Conservation (phyloP, 2,329 filamentous ascomycete species). For the Cordyceps javanica region DNA sequence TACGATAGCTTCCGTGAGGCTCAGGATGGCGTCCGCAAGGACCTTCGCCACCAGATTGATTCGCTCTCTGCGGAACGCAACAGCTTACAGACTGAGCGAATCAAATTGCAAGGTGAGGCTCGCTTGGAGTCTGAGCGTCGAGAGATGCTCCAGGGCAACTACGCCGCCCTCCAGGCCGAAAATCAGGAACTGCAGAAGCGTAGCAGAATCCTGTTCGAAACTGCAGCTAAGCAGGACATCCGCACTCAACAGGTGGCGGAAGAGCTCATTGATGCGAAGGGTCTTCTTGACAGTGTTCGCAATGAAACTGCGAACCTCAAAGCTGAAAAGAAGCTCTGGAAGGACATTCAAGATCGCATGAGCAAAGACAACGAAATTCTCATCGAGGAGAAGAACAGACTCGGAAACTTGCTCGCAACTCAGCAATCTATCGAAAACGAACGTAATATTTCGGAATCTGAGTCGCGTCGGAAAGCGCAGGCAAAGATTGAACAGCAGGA, state of each 20-base stretch:
- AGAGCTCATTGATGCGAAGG: conserved; percentile 81
- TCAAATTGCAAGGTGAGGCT: conserved; percentile 73
- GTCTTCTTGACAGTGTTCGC: conserved; percentile 76
- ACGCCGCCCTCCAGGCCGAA: conserved; percentile 73
- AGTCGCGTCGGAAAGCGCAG: conserved; percentile 75
- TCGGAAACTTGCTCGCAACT: conserved; percentile 76
- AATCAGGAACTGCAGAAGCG: conserved; percentile 83
- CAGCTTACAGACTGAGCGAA: conserved; percentile 73
- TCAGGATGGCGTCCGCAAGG: conserved; percentile 70
- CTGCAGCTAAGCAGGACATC: conserved; percentile 82
- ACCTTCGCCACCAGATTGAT: conserved; percentile 80
- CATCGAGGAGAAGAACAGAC: conserved; percentile 73
- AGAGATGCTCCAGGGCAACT: conserved; percentile 86
- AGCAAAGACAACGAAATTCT: conserved; percentile 82
- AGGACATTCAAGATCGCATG: conserved; percentile 83
- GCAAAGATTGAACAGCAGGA: conserved; percentile 72
- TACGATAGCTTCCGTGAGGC: conserved; percentile 89
- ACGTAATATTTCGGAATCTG: conserved; percentile 76
- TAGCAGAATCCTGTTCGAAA: conserved; percentile 68
- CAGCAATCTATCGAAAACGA: conserved; percentile 90
- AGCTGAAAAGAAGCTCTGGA: conserved; percentile 91
- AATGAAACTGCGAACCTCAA: conserved; percentile 90
- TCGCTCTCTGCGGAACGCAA: conserved; percentile 76
- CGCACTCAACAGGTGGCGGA: conserved; percentile 87
- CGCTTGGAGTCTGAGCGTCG: conserved; percentile 77